Conservation (phyloP, 768 basidiomycete genomes). For the Kwoniella mangroviensis region DNA sequence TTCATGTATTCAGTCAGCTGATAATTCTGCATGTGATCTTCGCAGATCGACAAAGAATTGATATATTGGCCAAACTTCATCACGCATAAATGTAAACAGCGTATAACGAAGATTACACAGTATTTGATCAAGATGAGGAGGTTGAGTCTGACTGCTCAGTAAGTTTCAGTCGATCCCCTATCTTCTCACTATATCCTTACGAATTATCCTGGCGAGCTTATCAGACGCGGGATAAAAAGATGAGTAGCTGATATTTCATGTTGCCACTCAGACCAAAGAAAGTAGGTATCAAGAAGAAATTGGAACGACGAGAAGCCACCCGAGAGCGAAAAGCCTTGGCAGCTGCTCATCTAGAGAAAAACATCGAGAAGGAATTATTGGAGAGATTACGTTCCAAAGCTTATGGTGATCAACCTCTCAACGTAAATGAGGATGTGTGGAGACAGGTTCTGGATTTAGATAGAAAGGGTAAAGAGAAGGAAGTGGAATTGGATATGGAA, state of each 20-base stretch:
- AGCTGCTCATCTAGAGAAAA: slow-evolving; percentile 90
- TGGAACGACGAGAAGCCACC: slow-evolving; percentile 86
- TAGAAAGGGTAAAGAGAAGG: slow-evolving; percentile 57
- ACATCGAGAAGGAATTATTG: slow-evolving; percentile 93
- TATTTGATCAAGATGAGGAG: slow-evolving; percentile 98
- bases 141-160: slow-evolving; percentile 84
- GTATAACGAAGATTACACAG: slow-evolving; percentile 97
- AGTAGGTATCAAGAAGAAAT: slow-evolving; percentile 94
- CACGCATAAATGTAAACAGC: slow-evolving; percentile 98
- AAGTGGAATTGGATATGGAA: slow-evolving; percentile 62
- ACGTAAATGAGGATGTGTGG: slow-evolving; percentile 98
- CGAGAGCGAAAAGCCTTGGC: slow-evolving; percentile 95
- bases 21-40: background rate
- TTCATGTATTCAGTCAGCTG: slow-evolving; percentile 1
- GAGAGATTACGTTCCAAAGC: slow-evolving; percentile 95
- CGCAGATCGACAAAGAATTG: slow-evolving; percentile 88
- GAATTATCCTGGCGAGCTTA: too few species aligned
- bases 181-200: too few species aligned
- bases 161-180: slow-evolving; percentile 56
- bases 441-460: slow-evolving; percentile 85
- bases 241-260: too few species aligned
- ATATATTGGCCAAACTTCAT: slow-evolving; percentile 98
- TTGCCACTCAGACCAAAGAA: slow-evolving; percentile 74
- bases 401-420: slow-evolving; percentile 94
- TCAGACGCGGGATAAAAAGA: too few species aligned